phyloP scores from a whole-genome alignment of 768 basidiomycete genomes.

The Dioszegia aurantiaca region DNA sequence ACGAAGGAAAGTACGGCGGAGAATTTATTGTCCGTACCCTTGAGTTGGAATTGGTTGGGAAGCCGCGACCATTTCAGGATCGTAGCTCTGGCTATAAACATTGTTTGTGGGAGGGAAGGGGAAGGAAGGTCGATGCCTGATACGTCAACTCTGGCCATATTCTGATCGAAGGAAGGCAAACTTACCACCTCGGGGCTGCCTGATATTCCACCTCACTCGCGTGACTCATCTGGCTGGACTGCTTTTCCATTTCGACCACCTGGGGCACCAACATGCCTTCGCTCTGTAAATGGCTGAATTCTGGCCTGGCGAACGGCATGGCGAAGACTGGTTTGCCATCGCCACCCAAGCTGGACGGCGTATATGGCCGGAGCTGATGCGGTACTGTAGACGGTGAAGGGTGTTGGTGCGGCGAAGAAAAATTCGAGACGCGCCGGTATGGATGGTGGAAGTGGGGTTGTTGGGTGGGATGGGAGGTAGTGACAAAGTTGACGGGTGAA shows the following conservation, averaged over 20 bases:
- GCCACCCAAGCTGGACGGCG: slow-evolving; percentile 20
- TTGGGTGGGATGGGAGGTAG: slow-evolving; percentile 21
- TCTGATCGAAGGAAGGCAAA: neutral
- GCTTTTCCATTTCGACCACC: slow-evolving; percentile 32
- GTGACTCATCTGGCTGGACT: slow-evolving; percentile 23
- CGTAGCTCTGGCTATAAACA: slow-evolving; percentile 27
- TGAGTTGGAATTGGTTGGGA: neutral
- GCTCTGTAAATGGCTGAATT: slow-evolving; percentile 9
- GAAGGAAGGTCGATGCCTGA: slow-evolving; percentile 50
- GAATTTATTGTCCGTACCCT: slow-evolving; percentile 3
- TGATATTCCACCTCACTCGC: slow-evolving; percentile 14
- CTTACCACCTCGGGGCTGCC: slow-evolving; percentile 41
- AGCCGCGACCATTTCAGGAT: neutral
- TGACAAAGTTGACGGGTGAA: slow-evolving; percentile 6
- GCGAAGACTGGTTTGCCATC: slow-evolving; percentile 41
- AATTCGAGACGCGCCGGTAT: slow-evolving; percentile 22
- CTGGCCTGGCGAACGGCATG: slow-evolving; percentile 29
- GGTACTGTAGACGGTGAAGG: neutral
- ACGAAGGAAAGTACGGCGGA: neutral
- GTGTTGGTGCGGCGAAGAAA: neutral
- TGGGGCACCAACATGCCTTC: slow-evolving; percentile 26
- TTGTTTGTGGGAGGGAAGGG: slow-evolving; percentile 45
- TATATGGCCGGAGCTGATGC: slow-evolving; percentile 9
- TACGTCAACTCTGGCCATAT: neutral
- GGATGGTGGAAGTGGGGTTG: slow-evolving; percentile 25